phyloP scores from a whole-genome alignment of 352 stramenopile genomes.

The Phytophthora pistaciae region DNA sequence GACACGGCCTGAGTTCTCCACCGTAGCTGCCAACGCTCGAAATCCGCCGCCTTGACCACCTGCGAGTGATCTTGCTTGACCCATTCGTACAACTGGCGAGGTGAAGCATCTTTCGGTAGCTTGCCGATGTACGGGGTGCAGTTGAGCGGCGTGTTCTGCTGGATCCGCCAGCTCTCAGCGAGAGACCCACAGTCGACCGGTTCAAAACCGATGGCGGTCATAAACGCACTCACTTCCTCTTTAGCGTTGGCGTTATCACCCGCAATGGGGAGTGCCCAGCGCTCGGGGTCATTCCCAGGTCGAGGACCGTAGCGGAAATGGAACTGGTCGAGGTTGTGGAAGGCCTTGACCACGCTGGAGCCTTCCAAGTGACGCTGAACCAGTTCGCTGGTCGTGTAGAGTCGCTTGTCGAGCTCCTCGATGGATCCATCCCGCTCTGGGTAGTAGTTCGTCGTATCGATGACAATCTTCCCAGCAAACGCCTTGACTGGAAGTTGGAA shows the following conservation, averaged over 20 bases:
- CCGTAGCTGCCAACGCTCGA: not conserved
- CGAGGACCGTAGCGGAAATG: constrained; percentile 9
- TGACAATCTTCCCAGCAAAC: constrained; percentile 20
- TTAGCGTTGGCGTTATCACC: constrained; percentile 12
- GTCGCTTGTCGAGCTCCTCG: constrained; percentile 5
- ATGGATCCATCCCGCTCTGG: constrained; percentile 7
- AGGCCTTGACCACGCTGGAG: constrained; percentile 8
- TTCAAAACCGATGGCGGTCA: constrained; percentile 17
- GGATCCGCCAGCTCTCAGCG: constrained; percentile 11
- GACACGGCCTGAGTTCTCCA: constrained; percentile 2
- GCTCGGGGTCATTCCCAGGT: constrained; percentile 8
- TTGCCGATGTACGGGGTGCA: constrained; percentile 7
- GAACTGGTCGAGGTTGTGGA: constrained; percentile 23
- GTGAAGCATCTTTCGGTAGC: constrained; percentile 13
- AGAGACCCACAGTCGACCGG: constrained; percentile 11
- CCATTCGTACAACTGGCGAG: constrained; percentile 9
- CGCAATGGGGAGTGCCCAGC: constrained; percentile 17
- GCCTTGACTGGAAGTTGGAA: constrained; percentile 1
- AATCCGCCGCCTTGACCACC: constrained; percentile 12
- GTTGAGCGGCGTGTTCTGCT: constrained; percentile 12
- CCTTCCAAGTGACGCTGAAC: constrained; percentile 11
- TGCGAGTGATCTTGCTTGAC: constrained; percentile 9
- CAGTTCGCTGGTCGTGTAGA: constrained; percentile 6
- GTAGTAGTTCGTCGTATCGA: constrained; percentile 21
- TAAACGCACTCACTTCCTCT: constrained; percentile 6